Base-by-base conservation (phyloP, 2,329 filamentous ascomycete genomes). In the Coniochaeta pulveracea region DNA sequence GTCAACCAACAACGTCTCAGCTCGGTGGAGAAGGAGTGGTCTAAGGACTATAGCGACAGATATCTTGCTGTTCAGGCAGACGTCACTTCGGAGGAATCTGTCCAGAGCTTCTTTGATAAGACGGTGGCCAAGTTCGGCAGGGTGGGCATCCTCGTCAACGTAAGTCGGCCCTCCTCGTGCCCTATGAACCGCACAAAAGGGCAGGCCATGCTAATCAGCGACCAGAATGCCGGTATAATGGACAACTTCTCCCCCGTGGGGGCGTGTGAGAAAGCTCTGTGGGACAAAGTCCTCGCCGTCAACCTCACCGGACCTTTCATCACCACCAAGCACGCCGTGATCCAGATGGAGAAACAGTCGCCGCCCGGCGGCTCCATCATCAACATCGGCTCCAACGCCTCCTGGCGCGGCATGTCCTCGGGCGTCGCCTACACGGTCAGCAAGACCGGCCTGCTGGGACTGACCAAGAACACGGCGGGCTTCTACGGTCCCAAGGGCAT, bases 191-290 rank as follows among this genome's bases (percentile, higher is more conserved):
- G n/a, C n/a, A n/a, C n/a, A n/a, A n/a, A n/a, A n/a, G n/a, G n/a
- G n/a, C n/a, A n/a, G n/a, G n/a, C n/a, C n/a, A n/a, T n/a, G n/a
- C n/a, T n/a, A n/a, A n/a, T n/a, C n/a, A n/a, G n/a, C n/a, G n/a
- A n/a, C n/a, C n/a, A n/a, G n/a, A 71, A 69, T 39, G 70, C 70
- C 8, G 72, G 64, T 15, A 57, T 76, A 36, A 67, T 72, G 55
- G 72, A 76, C 44, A 55, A 51, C 18, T 72, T 76, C 41, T 63
- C 69, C 26, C 62, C 68, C 1, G 65, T 64, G 0, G 71, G 63
- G 11, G 56, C 57, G 6, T 48, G 64, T 33, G 55, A 64, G 14
- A 55, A 56, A 37, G 50, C 49, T 2, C 43, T 60, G 2, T 76
- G 69, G 70, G 61, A 75, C 38, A 54, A 54, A 4, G 63, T 76